A percentile compares a stretch with the other conserved stretches of the same genome.
Evolutionary conservation across 352 stramenopile genomes (phyloP).

Genomic region (Phytopythium montanum): DNA sequence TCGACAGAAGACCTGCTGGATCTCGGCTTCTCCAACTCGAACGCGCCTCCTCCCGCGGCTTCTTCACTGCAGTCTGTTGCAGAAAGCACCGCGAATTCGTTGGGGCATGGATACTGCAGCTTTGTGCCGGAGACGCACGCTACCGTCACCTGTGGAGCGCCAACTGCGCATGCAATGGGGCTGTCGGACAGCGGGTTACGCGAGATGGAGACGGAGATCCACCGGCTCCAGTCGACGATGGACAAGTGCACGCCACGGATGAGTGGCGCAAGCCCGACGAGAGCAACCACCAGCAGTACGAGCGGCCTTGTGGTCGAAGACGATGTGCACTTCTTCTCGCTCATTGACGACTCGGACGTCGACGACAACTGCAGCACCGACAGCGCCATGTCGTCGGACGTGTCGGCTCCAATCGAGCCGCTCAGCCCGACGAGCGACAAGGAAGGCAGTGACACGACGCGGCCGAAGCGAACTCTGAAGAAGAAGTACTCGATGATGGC

Average conservation of each 20-base stretch:
- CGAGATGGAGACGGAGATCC: conserved; percentile 82
- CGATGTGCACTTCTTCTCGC: conserved; percentile 1
- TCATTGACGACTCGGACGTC: conserved; percentile 11
- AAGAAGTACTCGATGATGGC: conserved; percentile 64
- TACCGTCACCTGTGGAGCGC: conserved; percentile 77
- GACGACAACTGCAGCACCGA: conserved; percentile 26
- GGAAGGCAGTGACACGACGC: conserved; percentile 12
- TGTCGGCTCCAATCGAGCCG: conserved; percentile 8
- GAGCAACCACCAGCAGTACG: neutral
- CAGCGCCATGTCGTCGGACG: conserved; percentile 15
- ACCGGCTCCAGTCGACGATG: conserved; percentile 54
- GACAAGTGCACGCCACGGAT: conserved; percentile 55
- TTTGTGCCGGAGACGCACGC: conserved; percentile 54
- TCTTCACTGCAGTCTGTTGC: neutral
- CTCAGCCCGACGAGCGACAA: conserved; percentile 15
- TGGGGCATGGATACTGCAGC: neutral
- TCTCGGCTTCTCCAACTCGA: conserved; percentile 18
- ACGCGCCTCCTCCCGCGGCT: conserved; percentile 2
- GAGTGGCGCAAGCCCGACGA: conserved; percentile 7
- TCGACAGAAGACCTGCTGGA: conserved; percentile 60
- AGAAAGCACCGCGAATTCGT: conserved; percentile 18
- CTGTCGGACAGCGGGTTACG: conserved; percentile 69
- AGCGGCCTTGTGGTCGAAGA: conserved; percentile 1
- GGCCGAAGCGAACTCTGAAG: conserved; percentile 16
- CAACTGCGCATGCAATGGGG: conserved; percentile 78